Conservation (phyloP, 495 filamentous ascomycete genomes). For the Pyrenopolyporus hunteri region DNA sequence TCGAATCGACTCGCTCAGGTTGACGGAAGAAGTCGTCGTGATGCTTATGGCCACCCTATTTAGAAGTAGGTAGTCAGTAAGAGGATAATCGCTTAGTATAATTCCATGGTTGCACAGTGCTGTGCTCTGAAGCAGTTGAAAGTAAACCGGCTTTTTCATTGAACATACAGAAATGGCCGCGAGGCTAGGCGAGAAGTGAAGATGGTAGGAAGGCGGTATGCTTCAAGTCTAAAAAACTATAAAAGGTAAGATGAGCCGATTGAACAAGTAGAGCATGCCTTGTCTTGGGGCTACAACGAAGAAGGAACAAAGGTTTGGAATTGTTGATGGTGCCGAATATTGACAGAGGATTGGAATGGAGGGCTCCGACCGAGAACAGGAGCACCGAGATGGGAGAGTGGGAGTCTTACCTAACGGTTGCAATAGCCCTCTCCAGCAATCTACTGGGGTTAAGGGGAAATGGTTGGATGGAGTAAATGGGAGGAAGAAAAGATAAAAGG, state of each 20-base stretch:
- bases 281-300: neutral
- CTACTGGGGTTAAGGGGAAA: slow-evolving; percentile 7
- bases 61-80: slow-evolving; percentile 2
- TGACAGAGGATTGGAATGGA: neutral
- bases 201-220: neutral
- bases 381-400: slow-evolving; percentile 10
- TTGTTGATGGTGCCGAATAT: neutral
- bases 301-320: neutral
- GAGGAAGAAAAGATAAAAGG: slow-evolving; percentile 11
- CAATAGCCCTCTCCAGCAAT: slow-evolving; percentile 6
- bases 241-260: neutral
- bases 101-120: neutral
- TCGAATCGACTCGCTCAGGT: slow-evolving; percentile 3
- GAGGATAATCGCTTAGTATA: neutral
- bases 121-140: neutral
- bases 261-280: neutral
- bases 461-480: slow-evolving; percentile 4
- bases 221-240: neutral
- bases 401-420: slow-evolving; percentile 22
- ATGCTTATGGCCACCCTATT: slow-evolving; percentile 7
- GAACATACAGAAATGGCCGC: neutral
- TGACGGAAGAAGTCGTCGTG: neutral
- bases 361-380: slow-evolving; percentile 22
- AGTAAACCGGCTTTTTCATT: neutral
- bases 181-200: neutral